Evolutionary conservation across 768 basidiomycete species (phyloP), one percentile per base, ranked within the genome.

Genomic region (Lactarius tabidus): DNA sequence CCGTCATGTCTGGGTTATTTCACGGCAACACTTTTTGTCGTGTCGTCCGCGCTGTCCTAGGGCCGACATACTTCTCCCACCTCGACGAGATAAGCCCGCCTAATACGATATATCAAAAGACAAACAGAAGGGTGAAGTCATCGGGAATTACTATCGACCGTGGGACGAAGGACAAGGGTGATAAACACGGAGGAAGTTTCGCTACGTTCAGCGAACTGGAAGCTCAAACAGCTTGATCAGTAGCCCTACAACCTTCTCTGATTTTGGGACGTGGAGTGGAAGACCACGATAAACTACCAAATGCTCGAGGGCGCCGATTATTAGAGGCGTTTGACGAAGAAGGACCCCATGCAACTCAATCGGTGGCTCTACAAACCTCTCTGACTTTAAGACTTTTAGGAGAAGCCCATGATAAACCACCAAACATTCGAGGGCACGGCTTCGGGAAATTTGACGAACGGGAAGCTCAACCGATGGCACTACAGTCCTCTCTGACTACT

Each of bases 1-100:
- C 28, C 52, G 12, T 35, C 29, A 67, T 67, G 66, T 23, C 67
- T 45, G 70, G 70, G 41, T 53, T 75, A 33, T 66, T 76, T 33
- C 72, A 74, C 51, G 74, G 75, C 63, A 72, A n/a, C 75, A 17
- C 69, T 73, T 35, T 61, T 73, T 54, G 75, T 74, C 8, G 65
- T 72, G 18, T 75, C 43, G 59, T 75, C 60, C 73, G 75, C 57
- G 69, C 70, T 35, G 17, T 69, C 18, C 73, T 75, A 17, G 68
- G 66, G 6, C 72, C 64, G 60, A 63, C 48, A 10, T 69, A 58
- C 48, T 76, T 62, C 66, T 68, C 63, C 39, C 61, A 70, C 41
- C 26, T 15, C 15, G 70, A 71, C 23, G 66, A 41, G 54, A 72
- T 39, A n/a, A 57, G 60, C 59, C 57, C 58, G 20, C 62, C 63